Evolutionary conservation across 78 protist species (phyloP).

Genomic region (Carpediemonas membranifera): DNA sequence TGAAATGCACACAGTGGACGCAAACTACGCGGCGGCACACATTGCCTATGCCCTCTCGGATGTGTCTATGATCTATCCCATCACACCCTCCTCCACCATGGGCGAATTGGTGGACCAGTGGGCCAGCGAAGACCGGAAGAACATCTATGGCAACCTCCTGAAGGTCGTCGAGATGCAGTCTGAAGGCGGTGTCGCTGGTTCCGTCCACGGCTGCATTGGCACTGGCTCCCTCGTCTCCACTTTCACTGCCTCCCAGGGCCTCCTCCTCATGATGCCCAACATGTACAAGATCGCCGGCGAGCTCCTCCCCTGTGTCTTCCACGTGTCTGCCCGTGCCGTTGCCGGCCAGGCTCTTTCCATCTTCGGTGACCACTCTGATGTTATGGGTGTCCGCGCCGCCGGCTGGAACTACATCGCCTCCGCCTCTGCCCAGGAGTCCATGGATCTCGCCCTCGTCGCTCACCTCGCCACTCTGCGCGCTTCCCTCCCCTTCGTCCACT

Average conservation of each 20-base stretch:
- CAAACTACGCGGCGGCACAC: slow-evolving; percentile 46
- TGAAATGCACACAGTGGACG: slow-evolving; percentile 20
- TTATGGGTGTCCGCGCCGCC: slow-evolving; percentile 45
- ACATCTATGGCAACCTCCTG: no score
- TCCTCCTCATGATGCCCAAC: no score
- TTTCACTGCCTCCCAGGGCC: no score
- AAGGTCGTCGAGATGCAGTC: slow-evolving; percentile 2
- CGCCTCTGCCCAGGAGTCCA: slow-evolving; percentile 31
- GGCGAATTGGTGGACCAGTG: slow-evolving; percentile 45
- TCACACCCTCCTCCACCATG: slow-evolving; percentile 52
- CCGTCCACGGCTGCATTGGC: slow-evolving; percentile 38
- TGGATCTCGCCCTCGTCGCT: no score
- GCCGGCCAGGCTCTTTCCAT: slow-evolving; percentile 56
- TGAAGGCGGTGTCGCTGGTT: no score
- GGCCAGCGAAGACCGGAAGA: slow-evolving; percentile 17
- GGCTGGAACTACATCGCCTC: slow-evolving; percentile 44
- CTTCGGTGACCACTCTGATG: slow-evolving; percentile 63
- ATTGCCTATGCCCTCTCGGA: slow-evolving; percentile 46
- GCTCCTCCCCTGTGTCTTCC: slow-evolving; percentile 50
- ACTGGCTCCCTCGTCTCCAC: slow-evolving; percentile 45
- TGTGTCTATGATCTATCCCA: slow-evolving; percentile 45
- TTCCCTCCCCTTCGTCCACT: slow-evolving; percentile 50
- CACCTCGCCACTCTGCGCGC: slow-evolving; percentile 45
- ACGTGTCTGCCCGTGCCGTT: slow-evolving; percentile 54
- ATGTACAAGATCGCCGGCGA: no score